Conservation (phyloP, 768 basidiomycete species). For the Phylloporus arenicola region DNA sequence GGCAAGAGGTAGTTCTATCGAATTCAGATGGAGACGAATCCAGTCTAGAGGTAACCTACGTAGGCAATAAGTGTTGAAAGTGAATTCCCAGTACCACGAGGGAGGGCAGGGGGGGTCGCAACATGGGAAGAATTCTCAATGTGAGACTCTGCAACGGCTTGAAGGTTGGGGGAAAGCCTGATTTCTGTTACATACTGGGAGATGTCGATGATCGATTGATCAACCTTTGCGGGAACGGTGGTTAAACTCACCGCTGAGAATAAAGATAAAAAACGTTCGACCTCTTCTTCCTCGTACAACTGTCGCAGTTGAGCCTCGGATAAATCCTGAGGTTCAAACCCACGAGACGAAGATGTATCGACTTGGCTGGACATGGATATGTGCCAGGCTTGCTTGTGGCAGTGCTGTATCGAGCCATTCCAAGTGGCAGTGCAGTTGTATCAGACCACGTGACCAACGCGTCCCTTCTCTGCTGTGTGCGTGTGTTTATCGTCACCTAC, state of each 20-base stretch:
- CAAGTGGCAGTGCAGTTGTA: constrained; percentile 1
- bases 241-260: constrained; percentile 50
- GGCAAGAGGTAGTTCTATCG: constrained; percentile 41
- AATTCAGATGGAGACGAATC: constrained; percentile 9
- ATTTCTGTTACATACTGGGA: constrained; percentile 59
- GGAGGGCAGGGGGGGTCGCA: not conserved
- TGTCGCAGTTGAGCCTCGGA: constrained; percentile 52
- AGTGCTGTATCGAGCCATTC: not conserved
- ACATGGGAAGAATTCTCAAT: not conserved
- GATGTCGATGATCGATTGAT: not conserved
- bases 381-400: no score
- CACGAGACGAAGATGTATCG: not conserved
- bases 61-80: constrained; percentile 24
- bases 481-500: constrained; percentile 12
- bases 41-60: constrained; percentile 15
- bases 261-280: constrained; percentile 52
- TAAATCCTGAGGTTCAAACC: constrained; percentile 26
- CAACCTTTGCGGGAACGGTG: not conserved
- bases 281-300: constrained; percentile 60
- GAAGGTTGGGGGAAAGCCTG: constrained; percentile 27
- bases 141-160: constrained; percentile 18
- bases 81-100: constrained; percentile 14
- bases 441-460: constrained; percentile 27
- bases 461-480: constrained; percentile 18
- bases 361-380: constrained; percentile 9